Evolutionary conservation across 202 grass and related monocot species (phyloP), one percentile per base, ranked within the genome.

Genomic region (Brachypodium distachyon): DNA sequence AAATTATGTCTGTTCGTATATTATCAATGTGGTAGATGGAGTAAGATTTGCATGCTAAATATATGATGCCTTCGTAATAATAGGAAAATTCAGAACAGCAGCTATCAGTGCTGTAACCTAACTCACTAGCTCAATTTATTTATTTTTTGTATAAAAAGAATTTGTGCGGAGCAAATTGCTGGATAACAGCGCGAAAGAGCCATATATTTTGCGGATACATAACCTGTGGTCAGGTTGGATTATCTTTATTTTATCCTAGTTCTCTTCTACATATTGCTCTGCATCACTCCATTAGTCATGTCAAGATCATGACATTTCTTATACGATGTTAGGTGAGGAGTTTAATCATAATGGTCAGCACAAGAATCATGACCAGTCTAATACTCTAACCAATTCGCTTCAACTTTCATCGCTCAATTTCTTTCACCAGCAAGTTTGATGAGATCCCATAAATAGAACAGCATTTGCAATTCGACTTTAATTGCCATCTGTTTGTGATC

Each of bases 351-450:
- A 12, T 80, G 65, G 81, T 77, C 81, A 90, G 75, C 84, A 92
- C 89, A 90, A 80, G 86, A 92, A 84, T 73, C 83, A 90, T 92
- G 93, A 85, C 83, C 70, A 72, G 33, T 81, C 79, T 50, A 81
- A 87, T 80, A 88, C 78, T 83, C 77, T 85, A 87, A 90, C 79
- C 70, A 81, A 86, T 84, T 62, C 50, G n/a, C 60, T 65, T 44
- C 79, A 72, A 86, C 79, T 82, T 73, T 61, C n/a, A 77, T 21
- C 33, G 57, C 77, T 74, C 52, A 19, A 38, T 74, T 83, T 77
- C 63, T 83, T 72, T 78, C 67, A 78, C 59, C 8, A 28, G 39
- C 48, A 73, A 38, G 50, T 49, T 69, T 70, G 80, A 78, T 49
- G 38, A 27, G 36, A 54, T 84, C 72, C 63, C 48, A 82, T 87